Percentiles rank a stretch among this genome's conserved stretches.
Conservation (phyloP, 345 rosid genomes). For the Aegle marmelos region DNA sequence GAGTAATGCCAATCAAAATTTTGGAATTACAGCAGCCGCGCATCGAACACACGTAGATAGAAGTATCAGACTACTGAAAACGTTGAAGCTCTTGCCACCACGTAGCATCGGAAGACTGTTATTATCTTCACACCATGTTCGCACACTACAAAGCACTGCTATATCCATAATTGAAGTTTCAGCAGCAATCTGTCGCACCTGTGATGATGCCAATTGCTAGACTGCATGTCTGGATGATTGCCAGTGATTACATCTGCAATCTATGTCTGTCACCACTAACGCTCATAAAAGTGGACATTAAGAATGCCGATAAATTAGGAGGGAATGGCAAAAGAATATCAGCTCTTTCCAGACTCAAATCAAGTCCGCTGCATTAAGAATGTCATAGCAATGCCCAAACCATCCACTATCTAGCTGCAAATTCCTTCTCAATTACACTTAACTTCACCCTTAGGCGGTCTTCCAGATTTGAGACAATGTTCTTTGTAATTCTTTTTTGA, state of each 20-base stretch:
- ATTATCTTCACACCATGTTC: background rate
- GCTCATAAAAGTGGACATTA: background rate
- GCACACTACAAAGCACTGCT: background rate
- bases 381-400: background rate
- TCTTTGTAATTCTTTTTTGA: constrained; percentile 75
- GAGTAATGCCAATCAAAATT: background rate
- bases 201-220: background rate
- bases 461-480: constrained; percentile 57
- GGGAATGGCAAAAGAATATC: background rate
- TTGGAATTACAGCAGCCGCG: constrained; percentile 1
- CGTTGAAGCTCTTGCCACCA: background rate
- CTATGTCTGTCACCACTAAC: background rate
- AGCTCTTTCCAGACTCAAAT: background rate
- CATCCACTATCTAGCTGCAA: constrained; percentile 35
- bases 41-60: background rate
- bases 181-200: background rate
- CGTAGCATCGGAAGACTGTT: background rate
- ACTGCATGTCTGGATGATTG: background rate
- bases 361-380: background rate
- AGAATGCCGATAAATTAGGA: background rate
- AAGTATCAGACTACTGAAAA: background rate
- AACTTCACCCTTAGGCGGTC: constrained; percentile 67
- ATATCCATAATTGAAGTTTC: background rate
- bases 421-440: constrained; percentile 72
- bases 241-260: background rate